Base-by-base conservation (phyloP, 371 early-diverging fungal genomes). In the Rhizopus delemar region DNA sequence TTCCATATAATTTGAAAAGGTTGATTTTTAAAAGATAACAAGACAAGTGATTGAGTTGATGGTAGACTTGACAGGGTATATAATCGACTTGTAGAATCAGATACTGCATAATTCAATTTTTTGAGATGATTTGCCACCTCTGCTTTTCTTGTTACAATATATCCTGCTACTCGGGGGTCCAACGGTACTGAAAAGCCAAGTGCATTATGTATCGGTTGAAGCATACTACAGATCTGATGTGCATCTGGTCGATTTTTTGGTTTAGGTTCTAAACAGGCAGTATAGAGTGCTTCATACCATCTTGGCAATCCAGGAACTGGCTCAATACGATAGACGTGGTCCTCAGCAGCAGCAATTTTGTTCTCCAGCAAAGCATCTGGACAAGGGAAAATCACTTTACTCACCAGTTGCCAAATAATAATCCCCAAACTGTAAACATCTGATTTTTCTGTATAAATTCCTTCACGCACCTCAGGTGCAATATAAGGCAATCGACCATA, bases 391-490 rank as follows among this genome's bases (percentile, higher is more conserved):
- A 79, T 69, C 28, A 79, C 79, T 57, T 79, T 79, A 58, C 74
- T 72, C 29, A 79, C 74, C 32, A 79, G 66, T 49, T 79, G 79
- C 76, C 79, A 79, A 35, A 79, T 70, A 29, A 79, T 79, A 9
- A 79, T 57, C 0, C 79, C 79, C 12, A 79, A 51, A 22, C 76
- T 70, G 36, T 73, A 74, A 8, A 79, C 75, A 35, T 79, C 79
- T 6, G 76, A 79, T 53, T 79, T 79, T 46, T 79, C 76, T 0
- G 74, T 76, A 53, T 76, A 79, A 2, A 73, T 63, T 1, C 76
- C 79, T 28, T 70, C 69, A 33, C 76, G 66, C 8, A 76, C 66
- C 56, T 79, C 79, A 4, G 79, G 79, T 3, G 79, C 79, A 12
- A 79, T 59, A 38, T 74, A 79, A n/a, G 76, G 79, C 4, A 79